Base-by-base conservation (phyloP, 2,329 filamentous ascomycete species). In the Stagonosporopsis rhizophila region DNA sequence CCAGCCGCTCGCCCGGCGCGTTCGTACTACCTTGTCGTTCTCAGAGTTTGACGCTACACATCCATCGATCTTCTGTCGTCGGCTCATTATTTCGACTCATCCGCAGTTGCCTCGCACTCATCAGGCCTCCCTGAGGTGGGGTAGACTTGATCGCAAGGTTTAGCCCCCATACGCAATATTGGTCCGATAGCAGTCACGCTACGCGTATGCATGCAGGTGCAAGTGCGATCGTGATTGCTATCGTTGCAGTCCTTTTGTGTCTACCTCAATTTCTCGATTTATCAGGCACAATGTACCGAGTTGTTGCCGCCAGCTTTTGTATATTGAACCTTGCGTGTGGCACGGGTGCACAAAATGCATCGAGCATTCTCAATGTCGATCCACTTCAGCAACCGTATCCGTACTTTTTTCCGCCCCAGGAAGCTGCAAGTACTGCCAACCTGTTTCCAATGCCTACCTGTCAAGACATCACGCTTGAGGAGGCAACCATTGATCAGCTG, bases 401-500 rank as follows among this genome's bases (percentile, higher is more conserved):
- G 2, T 77, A 74, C 55, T 64, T 69, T n/a, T 78, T 75, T 39
- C 75, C 77, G 8, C 52, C 66, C 17, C 52, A 66, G 41, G 44
- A 70, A 55, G 64, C 60, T 40, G 66, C 60, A 9, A 61, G 67
- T 12, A 71, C 66, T 1, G n/a, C 65, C 5, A 60, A 60, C 2
- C 60, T 82, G 28, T 90, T 91, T 65, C 83, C 86, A 2, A 89
- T 90, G 87, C 80, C 78, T 0, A 71, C 70, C 12, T 92, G 89
- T 71, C 75, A 83, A 52, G 82, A 81, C 9, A 81, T 89, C 62
- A 76, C 79, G 44, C 78, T 91, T 15, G 87, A 90, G 72, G 89
- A 91, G 70, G 87, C 87, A 15, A 87, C 84, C 6, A 88, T 91
- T 59, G 87, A 89, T 60, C 76, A 88, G 57, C 82, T 92, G 65